phyloP scores from a whole-genome alignment of 257 asterid genomes.

The Catharanthus roseus region DNA sequence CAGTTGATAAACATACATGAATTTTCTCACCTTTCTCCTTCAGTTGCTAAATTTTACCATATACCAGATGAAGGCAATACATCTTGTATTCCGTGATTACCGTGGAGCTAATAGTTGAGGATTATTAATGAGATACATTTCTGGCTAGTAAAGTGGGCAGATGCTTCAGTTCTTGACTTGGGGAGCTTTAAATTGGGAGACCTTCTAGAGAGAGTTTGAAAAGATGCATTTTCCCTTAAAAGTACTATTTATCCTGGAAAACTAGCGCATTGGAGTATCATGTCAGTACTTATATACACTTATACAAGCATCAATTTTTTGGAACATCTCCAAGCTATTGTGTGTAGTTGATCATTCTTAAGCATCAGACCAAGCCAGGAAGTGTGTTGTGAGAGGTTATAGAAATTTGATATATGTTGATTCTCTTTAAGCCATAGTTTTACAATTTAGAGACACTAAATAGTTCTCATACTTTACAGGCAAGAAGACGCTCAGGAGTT shows the following conservation, averaged over 20 bases:
- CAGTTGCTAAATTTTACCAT: neutral
- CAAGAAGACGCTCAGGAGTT: conserved; percentile 99
- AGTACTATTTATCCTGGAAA: neutral
- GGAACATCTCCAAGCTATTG: neutral
- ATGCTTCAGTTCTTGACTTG: neutral
- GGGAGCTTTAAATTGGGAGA: neutral
- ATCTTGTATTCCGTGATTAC: neutral
- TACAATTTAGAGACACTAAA: conserved; percentile 3
- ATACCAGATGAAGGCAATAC: neutral
- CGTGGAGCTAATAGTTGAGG: neutral
- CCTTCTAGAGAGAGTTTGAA: neutral
- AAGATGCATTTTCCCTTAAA: neutral
- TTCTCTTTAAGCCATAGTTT: neutral
- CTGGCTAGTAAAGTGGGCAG: neutral
- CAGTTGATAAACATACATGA: neutral
- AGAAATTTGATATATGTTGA: neutral
- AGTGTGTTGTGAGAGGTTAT: neutral
- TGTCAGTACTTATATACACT: neutral
- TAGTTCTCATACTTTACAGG: conserved; percentile 31
- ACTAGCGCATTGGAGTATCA: neutral
- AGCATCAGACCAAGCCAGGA: neutral
- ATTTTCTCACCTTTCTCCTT: neutral
- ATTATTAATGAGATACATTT: neutral
- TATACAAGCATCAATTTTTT: neutral
- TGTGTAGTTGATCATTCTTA: neutral